phyloP scores from a whole-genome alignment of 805 yeast genomes.

The Kazachstania bromeliacearum region DNA sequence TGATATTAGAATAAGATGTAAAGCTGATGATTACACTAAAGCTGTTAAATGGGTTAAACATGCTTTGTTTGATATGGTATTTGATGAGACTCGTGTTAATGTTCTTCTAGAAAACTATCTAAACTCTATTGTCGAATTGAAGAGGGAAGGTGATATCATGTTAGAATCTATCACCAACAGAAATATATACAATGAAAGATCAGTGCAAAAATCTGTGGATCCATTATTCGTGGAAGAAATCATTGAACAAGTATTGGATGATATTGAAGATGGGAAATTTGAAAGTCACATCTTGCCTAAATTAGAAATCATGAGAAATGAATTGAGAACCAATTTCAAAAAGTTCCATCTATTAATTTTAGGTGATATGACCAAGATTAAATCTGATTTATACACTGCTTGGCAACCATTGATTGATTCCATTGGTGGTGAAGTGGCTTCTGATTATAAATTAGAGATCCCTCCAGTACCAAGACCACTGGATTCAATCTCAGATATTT shows the following conservation, averaged over 20 bases:
- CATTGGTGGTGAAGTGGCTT: slow-evolving; percentile 3
- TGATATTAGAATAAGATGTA: slow-evolving; percentile 51
- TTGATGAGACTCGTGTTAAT: slow-evolving; percentile 63
- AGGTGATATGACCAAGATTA: slow-evolving; percentile 53
- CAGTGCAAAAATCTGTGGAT: slow-evolving; percentile 60
- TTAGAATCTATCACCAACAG: slow-evolving; percentile 53
- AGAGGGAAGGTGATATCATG: slow-evolving; percentile 42
- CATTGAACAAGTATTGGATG: slow-evolving; percentile 38
- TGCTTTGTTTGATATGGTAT: slow-evolving; percentile 53
- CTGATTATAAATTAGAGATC: slow-evolving; percentile 7
- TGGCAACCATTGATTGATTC: slow-evolving; percentile 18
- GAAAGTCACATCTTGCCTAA: slow-evolving; percentile 25
- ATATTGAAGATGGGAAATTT: slow-evolving; percentile 48
- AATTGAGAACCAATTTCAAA: slow-evolving; percentile 40
- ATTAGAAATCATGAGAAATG: slow-evolving; percentile 38
- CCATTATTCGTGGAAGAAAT: slow-evolving; percentile 52
- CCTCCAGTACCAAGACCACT: slow-evolving; percentile 44
- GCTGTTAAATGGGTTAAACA: slow-evolving; percentile 73
- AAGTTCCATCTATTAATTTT: slow-evolving; percentile 60
- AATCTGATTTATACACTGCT: slow-evolving; percentile 18
- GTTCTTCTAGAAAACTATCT: slow-evolving; percentile 39
- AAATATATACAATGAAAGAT: slow-evolving; percentile 44
- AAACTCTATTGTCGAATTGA: slow-evolving; percentile 31
- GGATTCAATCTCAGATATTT: slow-evolving; percentile 46
- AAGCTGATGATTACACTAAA: slow-evolving; percentile 47